Percentiles rank a stretch among this genome's conserved stretches.
These are phyloP conservation scores for Pseudogymnoascus sp. DNA, from an alignment of 2,329 filamentous ascomycete species.

Conservation along the genomic window DNA sequence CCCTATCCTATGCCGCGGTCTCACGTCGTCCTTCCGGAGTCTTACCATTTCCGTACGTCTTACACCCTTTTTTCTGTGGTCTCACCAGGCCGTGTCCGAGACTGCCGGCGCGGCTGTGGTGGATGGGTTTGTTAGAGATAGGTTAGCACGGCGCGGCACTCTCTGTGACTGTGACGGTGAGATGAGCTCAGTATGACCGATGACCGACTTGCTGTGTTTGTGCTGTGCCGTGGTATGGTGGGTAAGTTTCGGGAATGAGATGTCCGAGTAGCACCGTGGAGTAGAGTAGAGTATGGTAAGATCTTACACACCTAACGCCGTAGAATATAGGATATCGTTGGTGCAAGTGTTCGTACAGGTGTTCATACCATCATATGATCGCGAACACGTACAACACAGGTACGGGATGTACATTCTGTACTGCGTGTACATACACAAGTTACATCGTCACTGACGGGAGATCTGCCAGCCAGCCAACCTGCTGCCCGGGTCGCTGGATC, in stretches of 20 bases:
- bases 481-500: neutral
- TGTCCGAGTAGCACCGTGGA: too few species aligned
- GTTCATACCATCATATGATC: neutral
- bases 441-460: neutral
- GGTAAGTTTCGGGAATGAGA: too few species aligned
- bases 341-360: too few species aligned
- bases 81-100: neutral
- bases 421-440: neutral
- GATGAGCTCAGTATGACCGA: neutral
- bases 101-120: neutral
- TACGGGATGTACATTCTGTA: neutral
- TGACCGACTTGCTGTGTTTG: too few species aligned
- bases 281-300: too few species aligned
- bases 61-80: neutral
- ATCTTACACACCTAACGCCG: too few species aligned
- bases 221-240: too few species aligned
- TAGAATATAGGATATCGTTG: too few species aligned
- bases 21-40: neutral
- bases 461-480: neutral
- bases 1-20: neutral
- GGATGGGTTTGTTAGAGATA: neutral
- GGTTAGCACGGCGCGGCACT: neutral
- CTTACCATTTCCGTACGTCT: neutral
- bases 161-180: neutral
- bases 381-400: too few species aligned